A percentile compares a stretch with the other conserved stretches of the same genome.
Conservation (phyloP, 2,329 filamentous ascomycete species). For the Sclerotinia nivalis region DNA sequence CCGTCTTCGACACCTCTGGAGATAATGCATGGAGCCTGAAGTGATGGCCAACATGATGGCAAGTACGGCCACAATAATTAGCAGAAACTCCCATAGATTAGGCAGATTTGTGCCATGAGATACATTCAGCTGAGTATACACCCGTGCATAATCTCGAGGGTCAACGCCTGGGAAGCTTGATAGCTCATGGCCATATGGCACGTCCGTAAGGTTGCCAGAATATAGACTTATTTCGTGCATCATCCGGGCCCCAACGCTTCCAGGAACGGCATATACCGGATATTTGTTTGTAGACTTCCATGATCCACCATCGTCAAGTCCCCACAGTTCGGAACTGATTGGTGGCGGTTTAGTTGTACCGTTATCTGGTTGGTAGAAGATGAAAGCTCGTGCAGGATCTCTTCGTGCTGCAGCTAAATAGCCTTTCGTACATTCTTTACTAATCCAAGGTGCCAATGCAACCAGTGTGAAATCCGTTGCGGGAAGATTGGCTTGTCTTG, state of each 20-base stretch:
- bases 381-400: slow-evolving; percentile 61
- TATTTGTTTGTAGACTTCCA: slow-evolving; percentile 74
- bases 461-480: slow-evolving; percentile 71
- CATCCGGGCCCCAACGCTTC: slow-evolving; percentile 63
- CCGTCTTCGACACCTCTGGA: slow-evolving; percentile 71
- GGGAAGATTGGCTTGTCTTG: slow-evolving; percentile 68
- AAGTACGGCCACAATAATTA: slow-evolving; percentile 71
- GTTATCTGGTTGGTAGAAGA: slow-evolving; percentile 63
- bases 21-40: slow-evolving; percentile 72
- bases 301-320: slow-evolving; percentile 64
- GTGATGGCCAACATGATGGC: slow-evolving; percentile 66
- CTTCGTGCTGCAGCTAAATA: slow-evolving; percentile 65
- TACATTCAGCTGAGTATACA: slow-evolving; percentile 58
- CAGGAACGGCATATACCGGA: slow-evolving; percentile 81
- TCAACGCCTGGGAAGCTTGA: slow-evolving; percentile 55
- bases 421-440: slow-evolving; percentile 66
- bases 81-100: slow-evolving; percentile 77
- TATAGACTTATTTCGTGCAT: slow-evolving; percentile 74
- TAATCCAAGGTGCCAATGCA: slow-evolving; percentile 85
- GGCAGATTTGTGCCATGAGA: slow-evolving; percentile 55
- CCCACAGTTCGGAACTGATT: slow-evolving; percentile 66
- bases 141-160: slow-evolving; percentile 58
- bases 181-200: slow-evolving; percentile 60
- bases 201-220: slow-evolving; percentile 69
- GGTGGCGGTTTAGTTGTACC: slow-evolving; percentile 63